These are phyloP conservation scores for Aphanomyces cochlioides DNA, from an alignment of 352 stramenopile genomes.

Conservation along the genomic window DNA sequence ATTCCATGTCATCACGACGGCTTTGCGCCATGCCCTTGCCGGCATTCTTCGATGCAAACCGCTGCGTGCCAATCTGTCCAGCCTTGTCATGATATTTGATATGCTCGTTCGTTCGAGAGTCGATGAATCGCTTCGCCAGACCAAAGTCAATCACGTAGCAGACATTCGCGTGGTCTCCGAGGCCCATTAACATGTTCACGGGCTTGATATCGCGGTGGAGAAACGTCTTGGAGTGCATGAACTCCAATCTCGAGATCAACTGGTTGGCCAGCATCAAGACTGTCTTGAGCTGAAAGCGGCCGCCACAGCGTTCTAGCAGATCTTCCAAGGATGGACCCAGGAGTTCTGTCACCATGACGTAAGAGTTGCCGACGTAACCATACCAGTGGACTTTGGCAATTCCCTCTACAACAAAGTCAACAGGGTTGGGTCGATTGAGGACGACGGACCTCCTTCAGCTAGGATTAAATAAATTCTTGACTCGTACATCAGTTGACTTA, in stretches of 20 bases:
- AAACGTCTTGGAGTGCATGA: conserved; percentile 93
- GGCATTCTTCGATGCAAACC: conserved; percentile 94
- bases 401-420: too few relatives aligned
- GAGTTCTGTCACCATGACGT: conserved; percentile 86
- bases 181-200: conserved; percentile 94
- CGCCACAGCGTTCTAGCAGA: conserved; percentile 93
- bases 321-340: conserved; percentile 85
- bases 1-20: conserved; percentile 92
- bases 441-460: too few relatives aligned
- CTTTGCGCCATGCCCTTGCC: conserved; percentile 91
- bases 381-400: conserved; percentile 38
- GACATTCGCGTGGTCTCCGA: conserved; percentile 85
- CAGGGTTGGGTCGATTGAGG: too few relatives aligned
- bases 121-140: conserved; percentile 91
- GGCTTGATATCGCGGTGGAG: conserved; percentile 96
- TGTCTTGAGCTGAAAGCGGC: conserved; percentile 91
- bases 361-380: conserved; percentile 76
- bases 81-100: conserved; percentile 95
- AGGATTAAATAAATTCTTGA: too few relatives aligned
- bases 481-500: too few relatives aligned
- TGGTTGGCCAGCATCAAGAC: conserved; percentile 93
- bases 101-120: conserved; percentile 90
- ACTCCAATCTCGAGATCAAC: conserved; percentile 89
- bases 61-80: conserved; percentile 90
- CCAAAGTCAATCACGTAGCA: conserved; percentile 96